Conservation (phyloP, 2,329 filamentous ascomycete species). For the Verticillium dahliae region DNA sequence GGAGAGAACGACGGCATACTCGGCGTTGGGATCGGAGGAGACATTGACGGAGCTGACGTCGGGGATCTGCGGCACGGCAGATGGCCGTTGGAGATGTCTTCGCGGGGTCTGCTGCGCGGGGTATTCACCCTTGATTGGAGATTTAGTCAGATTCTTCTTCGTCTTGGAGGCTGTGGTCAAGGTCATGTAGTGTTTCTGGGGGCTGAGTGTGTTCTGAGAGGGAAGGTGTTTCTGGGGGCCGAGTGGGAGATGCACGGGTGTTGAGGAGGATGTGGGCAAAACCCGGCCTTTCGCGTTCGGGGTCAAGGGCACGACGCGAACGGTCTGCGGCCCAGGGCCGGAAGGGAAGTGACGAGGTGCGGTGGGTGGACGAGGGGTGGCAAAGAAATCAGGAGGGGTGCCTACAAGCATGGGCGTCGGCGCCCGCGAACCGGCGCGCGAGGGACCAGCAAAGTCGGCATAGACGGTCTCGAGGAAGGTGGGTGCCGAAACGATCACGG, state of each 20-base stretch:
- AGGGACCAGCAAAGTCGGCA: slow-evolving; percentile 52
- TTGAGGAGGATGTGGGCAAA: neutral
- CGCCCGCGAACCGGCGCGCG: slow-evolving; percentile 57
- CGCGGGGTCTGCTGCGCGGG: slow-evolving; percentile 49
- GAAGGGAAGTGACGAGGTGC: slow-evolving; percentile 16
- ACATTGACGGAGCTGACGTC: slow-evolving; percentile 67
- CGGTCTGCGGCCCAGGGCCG: slow-evolving; percentile 31
- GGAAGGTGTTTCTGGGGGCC: slow-evolving; percentile 8
- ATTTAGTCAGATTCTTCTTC: slow-evolving; percentile 45
- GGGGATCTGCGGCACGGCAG: slow-evolving; percentile 66
- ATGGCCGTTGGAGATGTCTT: slow-evolving; percentile 61
- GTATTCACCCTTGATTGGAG: slow-evolving; percentile 40
- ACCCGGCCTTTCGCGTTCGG: neutral
- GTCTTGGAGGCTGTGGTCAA: slow-evolving; percentile 14
- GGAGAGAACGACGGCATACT: slow-evolving; percentile 84
- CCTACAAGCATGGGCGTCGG: slow-evolving; percentile 65
- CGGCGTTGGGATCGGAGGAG: slow-evolving; percentile 59
- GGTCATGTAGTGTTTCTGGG: slow-evolving; percentile 23
- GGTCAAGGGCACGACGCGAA: slow-evolving; percentile 32
- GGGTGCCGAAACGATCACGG: slow-evolving; percentile 65
- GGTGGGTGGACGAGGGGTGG: slow-evolving; percentile 5
- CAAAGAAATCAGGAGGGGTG: slow-evolving; percentile 19
- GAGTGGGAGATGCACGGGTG: neutral
- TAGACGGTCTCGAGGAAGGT: slow-evolving; percentile 76
- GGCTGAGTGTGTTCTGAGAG: neutral